phyloP scores from a whole-genome alignment of 2,329 filamentous ascomycete genomes.

The Trichoderma koningii region DNA sequence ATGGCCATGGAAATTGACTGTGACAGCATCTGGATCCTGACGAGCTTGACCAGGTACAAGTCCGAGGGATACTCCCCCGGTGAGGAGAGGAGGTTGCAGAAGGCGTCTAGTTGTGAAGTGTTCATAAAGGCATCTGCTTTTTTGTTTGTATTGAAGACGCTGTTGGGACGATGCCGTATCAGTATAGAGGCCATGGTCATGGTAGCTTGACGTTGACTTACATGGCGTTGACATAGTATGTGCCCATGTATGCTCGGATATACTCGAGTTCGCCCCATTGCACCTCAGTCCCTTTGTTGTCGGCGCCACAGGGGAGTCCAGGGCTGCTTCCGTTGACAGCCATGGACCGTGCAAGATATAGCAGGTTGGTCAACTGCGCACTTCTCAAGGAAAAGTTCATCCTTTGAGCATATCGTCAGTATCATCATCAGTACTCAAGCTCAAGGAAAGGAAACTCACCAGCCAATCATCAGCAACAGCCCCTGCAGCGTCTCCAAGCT shows the following conservation, averaged over 20 bases:
- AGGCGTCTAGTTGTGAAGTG: constrained; percentile 47
- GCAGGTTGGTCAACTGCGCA: constrained; percentile 52
- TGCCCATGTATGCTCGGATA: constrained; percentile 52
- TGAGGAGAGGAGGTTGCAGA: constrained; percentile 47
- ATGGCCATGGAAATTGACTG: constrained; percentile 51
- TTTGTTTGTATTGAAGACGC: constrained; percentile 50
- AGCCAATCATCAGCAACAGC: constrained; percentile 49
- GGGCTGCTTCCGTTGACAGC: constrained; percentile 45
- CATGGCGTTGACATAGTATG: constrained; percentile 54
- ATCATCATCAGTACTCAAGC: neutral
- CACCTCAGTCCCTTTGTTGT: constrained; percentile 25
- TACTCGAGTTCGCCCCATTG: constrained; percentile 44
- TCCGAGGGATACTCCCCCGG: constrained; percentile 49
- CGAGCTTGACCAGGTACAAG: constrained; percentile 47
- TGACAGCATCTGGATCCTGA: constrained; percentile 51
- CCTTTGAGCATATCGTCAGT: constrained; percentile 34
- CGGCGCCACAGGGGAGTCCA: neutral
- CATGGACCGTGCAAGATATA: constrained; percentile 52
- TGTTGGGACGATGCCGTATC: neutral
- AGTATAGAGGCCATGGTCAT: neutral
- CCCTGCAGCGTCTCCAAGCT: constrained; percentile 52
- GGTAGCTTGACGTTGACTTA: constrained; percentile 34
- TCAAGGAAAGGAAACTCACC: constrained; percentile 39
- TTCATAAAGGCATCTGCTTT: constrained; percentile 52
- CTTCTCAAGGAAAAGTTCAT: constrained; percentile 53